Percentiles rank a stretch among this genome's conserved stretches.
Conservation (phyloP, 108 stramenopile genomes). For the Nitzschia sp. region DNA sequence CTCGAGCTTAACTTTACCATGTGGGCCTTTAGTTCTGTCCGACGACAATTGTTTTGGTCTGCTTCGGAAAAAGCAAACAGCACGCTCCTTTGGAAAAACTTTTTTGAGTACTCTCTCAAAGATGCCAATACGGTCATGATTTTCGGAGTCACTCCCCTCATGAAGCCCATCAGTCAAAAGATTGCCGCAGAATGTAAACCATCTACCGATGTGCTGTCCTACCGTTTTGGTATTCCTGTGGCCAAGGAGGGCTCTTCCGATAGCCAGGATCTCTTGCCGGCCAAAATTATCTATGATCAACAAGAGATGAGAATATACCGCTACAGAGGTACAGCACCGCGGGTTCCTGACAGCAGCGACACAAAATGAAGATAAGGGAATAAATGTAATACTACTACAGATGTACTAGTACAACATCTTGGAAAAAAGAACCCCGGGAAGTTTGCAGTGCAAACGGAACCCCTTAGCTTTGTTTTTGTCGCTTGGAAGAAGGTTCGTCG, state of each 20-base stretch:
- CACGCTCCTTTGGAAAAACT: constrained; percentile 46
- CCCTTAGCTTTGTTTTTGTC: constrained; percentile 9
- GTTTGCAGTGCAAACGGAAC: no score
- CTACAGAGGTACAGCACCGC: neutral
- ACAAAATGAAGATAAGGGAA: neutral
- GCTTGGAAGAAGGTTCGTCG: constrained; percentile 18
- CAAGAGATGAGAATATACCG: constrained; percentile 79
- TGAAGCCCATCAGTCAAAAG: constrained; percentile 58
- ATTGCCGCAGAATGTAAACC: constrained; percentile 50
- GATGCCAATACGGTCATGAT: constrained; percentile 71
- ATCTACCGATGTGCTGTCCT: constrained; percentile 67
- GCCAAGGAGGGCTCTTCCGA: neutral
- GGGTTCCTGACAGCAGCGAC: neutral
- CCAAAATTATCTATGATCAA: constrained; percentile 64
- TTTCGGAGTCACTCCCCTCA: constrained; percentile 72
- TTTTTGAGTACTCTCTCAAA: constrained; percentile 43
- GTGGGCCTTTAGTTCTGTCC: constrained; percentile 56
- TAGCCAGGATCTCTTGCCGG: constrained; percentile 27
- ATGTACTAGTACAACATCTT: neutral
- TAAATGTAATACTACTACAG: neutral
- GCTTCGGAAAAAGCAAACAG: constrained; percentile 27
- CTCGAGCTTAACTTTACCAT: constrained; percentile 75
- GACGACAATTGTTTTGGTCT: constrained; percentile 51
- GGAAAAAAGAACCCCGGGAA: no score
- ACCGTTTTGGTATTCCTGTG: constrained; percentile 73